phyloP scores from a whole-genome alignment of 495 filamentous ascomycete genomes.

The Aspergillus coremiiformis region DNA sequence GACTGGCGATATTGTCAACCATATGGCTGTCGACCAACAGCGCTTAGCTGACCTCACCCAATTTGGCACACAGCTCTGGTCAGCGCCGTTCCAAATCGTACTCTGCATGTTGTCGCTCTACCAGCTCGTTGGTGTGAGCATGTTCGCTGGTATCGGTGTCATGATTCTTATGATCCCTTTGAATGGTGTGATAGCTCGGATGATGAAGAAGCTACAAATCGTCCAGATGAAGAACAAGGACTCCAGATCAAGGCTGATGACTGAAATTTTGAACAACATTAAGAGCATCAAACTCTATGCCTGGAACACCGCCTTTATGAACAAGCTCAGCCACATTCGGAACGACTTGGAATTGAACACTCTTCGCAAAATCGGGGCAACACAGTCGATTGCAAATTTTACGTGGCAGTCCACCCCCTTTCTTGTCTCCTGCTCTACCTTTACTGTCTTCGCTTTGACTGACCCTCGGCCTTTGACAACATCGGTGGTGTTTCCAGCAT shows the following conservation, averaged over 20 bases:
- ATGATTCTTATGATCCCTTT: constrained; percentile 98
- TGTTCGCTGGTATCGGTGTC: constrained; percentile 91
- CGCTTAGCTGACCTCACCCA: constrained; percentile 91
- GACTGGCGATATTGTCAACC: constrained; percentile 97
- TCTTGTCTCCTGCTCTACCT: constrained; percentile 94
- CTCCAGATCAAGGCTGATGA: constrained; percentile 83
- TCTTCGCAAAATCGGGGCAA: constrained; percentile 88
- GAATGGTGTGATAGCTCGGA: constrained; percentile 83
- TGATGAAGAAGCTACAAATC: constrained; percentile 94
- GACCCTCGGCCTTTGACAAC: constrained; percentile 75
- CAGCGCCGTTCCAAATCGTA: constrained; percentile 91
- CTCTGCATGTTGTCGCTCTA: constrained; percentile 95
- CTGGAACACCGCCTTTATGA: constrained; percentile 95
- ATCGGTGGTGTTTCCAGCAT: constrained; percentile 89
- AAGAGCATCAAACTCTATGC: constrained; percentile 99
- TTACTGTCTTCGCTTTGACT: constrained; percentile 87
- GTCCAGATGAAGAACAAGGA: constrained; percentile 99
- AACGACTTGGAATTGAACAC: constrained; percentile 95
- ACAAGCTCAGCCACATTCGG: constrained; percentile 87
- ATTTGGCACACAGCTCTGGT: constrained; percentile 91
- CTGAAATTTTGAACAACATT: constrained; percentile 98
- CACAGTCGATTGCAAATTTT: constrained; percentile 90
- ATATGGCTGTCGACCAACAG: constrained; percentile 97
- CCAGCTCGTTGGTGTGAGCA: constrained; percentile 83
- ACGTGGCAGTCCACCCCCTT: constrained; percentile 99